Base-by-base conservation (phyloP, 2,329 filamentous ascomycete species). In the Ophiosphaerella narmari region DNA sequence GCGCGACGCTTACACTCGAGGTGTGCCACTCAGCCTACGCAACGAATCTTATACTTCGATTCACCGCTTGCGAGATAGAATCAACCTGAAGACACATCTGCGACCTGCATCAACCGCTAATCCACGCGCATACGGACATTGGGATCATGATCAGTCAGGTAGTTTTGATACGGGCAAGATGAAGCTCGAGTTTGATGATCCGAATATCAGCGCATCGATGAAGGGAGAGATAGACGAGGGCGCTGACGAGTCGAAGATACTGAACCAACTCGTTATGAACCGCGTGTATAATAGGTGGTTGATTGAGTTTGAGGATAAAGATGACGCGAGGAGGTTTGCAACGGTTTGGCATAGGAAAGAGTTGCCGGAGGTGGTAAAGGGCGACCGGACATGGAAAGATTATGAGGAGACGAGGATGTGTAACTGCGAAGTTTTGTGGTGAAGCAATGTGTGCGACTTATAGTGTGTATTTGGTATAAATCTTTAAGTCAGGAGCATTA, bases 271-370 rank as follows among this genome's bases (percentile, higher is more conserved):
- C 8, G 47, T 70, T 7, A 70, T 71, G 63, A 65, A 69, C 49
- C 65, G 73, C 34, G 59, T 71, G 49, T 75, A 72, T 37, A 73
- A 63, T 32, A 72, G 80, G 35, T 83, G 83, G 73, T 72, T 87
- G 12, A 59, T 87, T 18, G 77, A 80, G 4, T 86, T 88, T 52
- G 64, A 75, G 12, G 80, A 81, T n/a, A 73, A 78, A 42, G 72
- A 74, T 8, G 82, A 83, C 53, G 83, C 83, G 16, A 77, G 75
- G 46, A 70, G 78, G 53, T 83, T 83, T 67, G 74, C 77, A 3
- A 62, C 73, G 40, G 70, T 76, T 49, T 85, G 82, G 82, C 79
- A 85, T 71, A 67, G 77, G 35, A 73, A 74, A 44, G 70, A 74
- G 21, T 70, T 83, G 56, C 75, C 75, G 18, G 32, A 66, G 12